Conservation (phyloP, 192 early-diverging fungal genomes). For the Coemansia sp. region DNA sequence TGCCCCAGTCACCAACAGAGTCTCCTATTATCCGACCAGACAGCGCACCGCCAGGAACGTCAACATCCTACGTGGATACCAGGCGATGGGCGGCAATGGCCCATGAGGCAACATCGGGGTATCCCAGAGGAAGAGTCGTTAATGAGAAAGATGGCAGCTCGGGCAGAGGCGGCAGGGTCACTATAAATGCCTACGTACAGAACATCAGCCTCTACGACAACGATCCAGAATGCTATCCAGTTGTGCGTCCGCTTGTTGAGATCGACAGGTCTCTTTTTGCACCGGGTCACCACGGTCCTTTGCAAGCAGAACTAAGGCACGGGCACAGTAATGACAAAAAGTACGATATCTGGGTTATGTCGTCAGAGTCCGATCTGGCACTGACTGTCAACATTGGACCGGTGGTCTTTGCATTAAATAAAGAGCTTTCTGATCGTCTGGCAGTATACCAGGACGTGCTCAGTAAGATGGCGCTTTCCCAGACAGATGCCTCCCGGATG, state of each 20-base stretch:
- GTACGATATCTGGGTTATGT: constrained; percentile 46
- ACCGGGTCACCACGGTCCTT: background rate
- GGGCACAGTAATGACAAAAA: constrained; percentile 11
- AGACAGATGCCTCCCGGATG: background rate
- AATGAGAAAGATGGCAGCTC: background rate
- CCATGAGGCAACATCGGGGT: constrained; percentile 17
- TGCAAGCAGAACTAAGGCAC: background rate
- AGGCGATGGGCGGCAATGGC: constrained; percentile 50
- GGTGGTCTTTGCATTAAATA: constrained; percentile 31
- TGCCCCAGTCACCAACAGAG: constrained; percentile 1
- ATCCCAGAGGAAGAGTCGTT: background rate
- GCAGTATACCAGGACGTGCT: constrained; percentile 30
- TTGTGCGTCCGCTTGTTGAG: constrained; percentile 32
- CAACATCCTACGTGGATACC: constrained; percentile 32
- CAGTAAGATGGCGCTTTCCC: constrained; percentile 9
- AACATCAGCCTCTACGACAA: constrained; percentile 47
- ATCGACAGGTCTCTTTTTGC: constrained; percentile 31
- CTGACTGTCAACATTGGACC: constrained; percentile 46
- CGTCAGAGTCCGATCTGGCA: constrained; percentile 21
- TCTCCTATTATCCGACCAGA: constrained; percentile 5
- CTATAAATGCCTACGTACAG: constrained; percentile 36
- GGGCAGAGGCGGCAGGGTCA: constrained; percentile 9
- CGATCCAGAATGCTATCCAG: constrained; percentile 37
- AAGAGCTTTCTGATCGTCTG: constrained; percentile 45
- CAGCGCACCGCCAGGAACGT: constrained; percentile 25